Base-by-base conservation (phyloP, 2,329 filamentous ascomycete species). In the Penicillium sp. region DNA sequence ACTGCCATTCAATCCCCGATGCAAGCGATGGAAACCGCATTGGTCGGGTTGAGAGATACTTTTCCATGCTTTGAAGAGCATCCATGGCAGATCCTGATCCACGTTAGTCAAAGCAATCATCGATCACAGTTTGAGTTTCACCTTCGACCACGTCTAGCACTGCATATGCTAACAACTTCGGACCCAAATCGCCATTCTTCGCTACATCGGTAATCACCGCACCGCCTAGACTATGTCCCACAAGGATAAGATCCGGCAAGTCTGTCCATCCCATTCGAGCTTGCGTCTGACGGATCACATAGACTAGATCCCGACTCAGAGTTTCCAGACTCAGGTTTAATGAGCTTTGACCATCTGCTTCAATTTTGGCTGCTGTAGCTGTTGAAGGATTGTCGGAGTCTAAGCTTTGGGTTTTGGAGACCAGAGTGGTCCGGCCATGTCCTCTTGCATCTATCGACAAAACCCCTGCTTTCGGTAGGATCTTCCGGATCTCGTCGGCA, bases 131-230 rank as follows among this genome's bases (percentile, higher is more conserved):
- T n/a, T 6, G 12, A 27, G 25, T n/a, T 42, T 20, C 48, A 67
- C 67, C 85, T 65, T 98, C 92, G 17, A 98, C 92, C 3, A 98
- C 87, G 64, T 98, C 92, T 11, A 98, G 72, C 6, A 96, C 89
- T 3, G 81, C 85, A 64, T 90, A 95, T 13, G 86, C 92, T 11
- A 96, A 70, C 1, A 96, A 62, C 16, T 80, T 75, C 25, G 67
- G 62, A 1, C 83, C 85, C 23, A 95, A 68, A 26, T 72, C 68
- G 1, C 78, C 78, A 12, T 73, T 74, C 55, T 76, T 79, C 9
- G 89, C 88, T 39, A 93, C 72, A 55, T 95, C 80, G 0, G 87
- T 93, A 6, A 95, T 80, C 0, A 96, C 85, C 5, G 90, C 90
- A 10, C 92, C 92, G 36, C 92, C 92, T 2, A 96, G 77, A 26